Evolutionary conservation across 768 basidiomycete species (phyloP).

Genomic region (Lactifluus piperatus): DNA sequence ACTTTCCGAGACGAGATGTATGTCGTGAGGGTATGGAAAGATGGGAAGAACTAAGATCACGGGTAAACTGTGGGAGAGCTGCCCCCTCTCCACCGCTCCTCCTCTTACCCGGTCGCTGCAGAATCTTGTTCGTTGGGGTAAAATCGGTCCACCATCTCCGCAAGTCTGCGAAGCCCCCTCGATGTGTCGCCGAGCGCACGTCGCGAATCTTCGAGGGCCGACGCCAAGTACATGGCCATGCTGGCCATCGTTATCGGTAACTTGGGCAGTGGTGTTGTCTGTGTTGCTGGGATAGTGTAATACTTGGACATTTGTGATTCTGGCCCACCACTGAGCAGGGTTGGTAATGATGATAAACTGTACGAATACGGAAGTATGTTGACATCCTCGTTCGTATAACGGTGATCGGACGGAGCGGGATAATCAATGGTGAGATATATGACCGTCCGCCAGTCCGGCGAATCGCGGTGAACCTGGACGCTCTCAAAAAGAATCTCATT

Average conservation of each 20-base stretch:
- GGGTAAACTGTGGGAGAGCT: too few species aligned
- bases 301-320: slow-evolving; percentile 59
- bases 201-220: slow-evolving; percentile 61
- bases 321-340: slow-evolving; percentile 52
- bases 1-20: too few species aligned
- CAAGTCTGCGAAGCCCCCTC: slow-evolving; percentile 54
- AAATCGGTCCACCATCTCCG: slow-evolving; percentile 57
- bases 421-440: slow-evolving; percentile 74
- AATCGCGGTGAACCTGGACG: slow-evolving; percentile 48
- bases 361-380: slow-evolving; percentile 68
- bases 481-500: slow-evolving; percentile 3
- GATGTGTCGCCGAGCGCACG: slow-evolving; percentile 49
- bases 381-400: slow-evolving; percentile 49
- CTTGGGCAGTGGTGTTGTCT: slow-evolving; percentile 51
- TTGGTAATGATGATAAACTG: slow-evolving; percentile 46
- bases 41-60: too few species aligned
- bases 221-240: slow-evolving; percentile 67
- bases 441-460: slow-evolving; percentile 62
- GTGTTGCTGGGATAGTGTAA: slow-evolving; percentile 60
- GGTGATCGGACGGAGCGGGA: slow-evolving; percentile 41
- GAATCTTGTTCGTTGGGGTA: slow-evolving; percentile 43
- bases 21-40: too few species aligned
- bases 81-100: slow-evolving; percentile 49
- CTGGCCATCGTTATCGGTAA: slow-evolving; percentile 71
- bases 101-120: slow-evolving; percentile 25